Percentiles rank a stretch among this genome's conserved stretches.
phyloP scores from a whole-genome alignment of 1,284 basidiomycete genomes.

The Boletus nobilissimus region DNA sequence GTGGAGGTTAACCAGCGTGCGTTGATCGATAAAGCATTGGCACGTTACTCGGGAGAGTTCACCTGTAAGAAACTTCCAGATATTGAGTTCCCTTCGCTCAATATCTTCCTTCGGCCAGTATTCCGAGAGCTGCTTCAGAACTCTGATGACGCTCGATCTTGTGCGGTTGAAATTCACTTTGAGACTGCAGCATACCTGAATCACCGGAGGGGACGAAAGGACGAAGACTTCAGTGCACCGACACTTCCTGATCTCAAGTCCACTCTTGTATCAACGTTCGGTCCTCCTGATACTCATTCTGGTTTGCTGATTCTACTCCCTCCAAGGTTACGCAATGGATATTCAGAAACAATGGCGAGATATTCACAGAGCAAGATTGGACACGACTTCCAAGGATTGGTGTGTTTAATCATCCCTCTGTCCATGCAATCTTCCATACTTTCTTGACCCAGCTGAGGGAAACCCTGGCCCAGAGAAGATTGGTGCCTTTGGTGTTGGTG shows the following conservation, averaged over 20 bases:
- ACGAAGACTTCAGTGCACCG: background rate
- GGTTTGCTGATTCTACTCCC: background rate
- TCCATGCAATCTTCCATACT: conserved; percentile 47
- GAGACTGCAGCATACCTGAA: background rate
- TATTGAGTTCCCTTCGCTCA: background rate
- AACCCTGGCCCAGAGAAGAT: conserved; percentile 13
- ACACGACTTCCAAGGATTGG: conserved; percentile 8
- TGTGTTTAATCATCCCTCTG: background rate
- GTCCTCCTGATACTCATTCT: too few relatives aligned
- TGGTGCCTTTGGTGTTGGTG: conserved; percentile 27
- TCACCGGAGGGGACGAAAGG: background rate
- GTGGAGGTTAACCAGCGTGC: conserved; percentile 33
- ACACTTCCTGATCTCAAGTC: conserved; percentile 10
- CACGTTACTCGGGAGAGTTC: conserved; percentile 17
- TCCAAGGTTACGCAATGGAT: conserved; percentile 14
- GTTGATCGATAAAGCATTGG: conserved; percentile 13
- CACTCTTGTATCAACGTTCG: background rate
- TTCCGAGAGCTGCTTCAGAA: conserved; percentile 21
- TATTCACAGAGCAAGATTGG: conserved; percentile 1
- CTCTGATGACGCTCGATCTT: conserved; percentile 7
- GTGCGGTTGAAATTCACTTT: conserved; percentile 4
- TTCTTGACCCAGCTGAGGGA: background rate
- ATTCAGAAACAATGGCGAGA: conserved; percentile 2
- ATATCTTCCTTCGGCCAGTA: background rate
- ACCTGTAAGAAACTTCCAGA: conserved; percentile 34